These are phyloP conservation scores for Pholiota adiposa DNA, from an alignment of 1,284 basidiomycete genomes.

Conservation along the genomic window DNA sequence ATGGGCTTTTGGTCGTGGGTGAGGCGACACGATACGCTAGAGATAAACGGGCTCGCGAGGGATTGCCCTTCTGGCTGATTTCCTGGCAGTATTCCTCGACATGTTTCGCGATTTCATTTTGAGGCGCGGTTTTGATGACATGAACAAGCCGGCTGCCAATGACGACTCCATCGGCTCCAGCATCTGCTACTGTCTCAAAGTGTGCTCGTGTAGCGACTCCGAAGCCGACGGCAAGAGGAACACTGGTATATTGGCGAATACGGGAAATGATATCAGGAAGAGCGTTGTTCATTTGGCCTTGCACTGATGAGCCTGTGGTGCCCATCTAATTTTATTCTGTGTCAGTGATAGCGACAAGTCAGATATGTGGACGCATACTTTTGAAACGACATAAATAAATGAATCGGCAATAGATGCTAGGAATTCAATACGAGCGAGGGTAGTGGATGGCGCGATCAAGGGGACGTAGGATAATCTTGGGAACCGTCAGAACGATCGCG, in stretches of 20 bases:
- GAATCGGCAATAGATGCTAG: conserved; percentile 92
- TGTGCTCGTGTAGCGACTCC: conserved; percentile 94
- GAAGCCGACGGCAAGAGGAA: conserved; percentile 95
- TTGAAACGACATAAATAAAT: conserved; percentile 97
- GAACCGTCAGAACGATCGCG: conserved; percentile 10
- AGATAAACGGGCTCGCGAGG: conserved; percentile 36
- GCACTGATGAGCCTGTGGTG: conserved; percentile 90
- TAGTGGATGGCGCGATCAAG: conserved; percentile 94
- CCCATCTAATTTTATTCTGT: conserved; percentile 81
- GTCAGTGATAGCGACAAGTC: not conserved
- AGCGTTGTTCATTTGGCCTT: conserved; percentile 71
- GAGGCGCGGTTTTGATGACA: conserved; percentile 73
- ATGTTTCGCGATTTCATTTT: conserved; percentile 55
- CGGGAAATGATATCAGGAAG: conserved; percentile 82
- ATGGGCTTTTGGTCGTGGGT: conserved; percentile 31
- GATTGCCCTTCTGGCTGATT: conserved; percentile 66
- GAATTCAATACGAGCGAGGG: conserved; percentile 86
- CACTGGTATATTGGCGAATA: conserved; percentile 72
- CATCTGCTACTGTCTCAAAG: conserved; percentile 82
- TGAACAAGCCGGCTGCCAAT: conserved; percentile 88
- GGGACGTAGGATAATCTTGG: conserved; percentile 94
- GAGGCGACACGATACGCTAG: conserved; percentile 32
- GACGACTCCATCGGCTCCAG: conserved; percentile 95
- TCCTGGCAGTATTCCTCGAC: conserved; percentile 79
- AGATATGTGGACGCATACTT: conserved; percentile 49